phyloP scores from a whole-genome alignment of 1,284 basidiomycete species.

The Gomphus bonarii region DNA sequence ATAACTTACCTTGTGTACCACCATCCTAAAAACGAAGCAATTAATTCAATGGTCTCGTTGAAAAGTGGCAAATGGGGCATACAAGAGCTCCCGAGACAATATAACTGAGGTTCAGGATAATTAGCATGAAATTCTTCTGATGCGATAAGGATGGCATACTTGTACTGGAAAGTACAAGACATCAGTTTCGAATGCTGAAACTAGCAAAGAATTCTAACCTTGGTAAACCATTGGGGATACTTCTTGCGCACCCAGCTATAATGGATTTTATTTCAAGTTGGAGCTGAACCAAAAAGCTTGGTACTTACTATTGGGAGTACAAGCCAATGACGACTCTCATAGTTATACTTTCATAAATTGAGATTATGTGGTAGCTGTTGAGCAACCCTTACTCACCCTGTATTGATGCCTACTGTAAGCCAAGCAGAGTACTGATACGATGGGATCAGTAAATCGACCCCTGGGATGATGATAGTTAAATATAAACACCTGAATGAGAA shows the following conservation, averaged over 20 bases:
- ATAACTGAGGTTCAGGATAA: background rate
- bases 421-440: background rate
- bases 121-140: background rate
- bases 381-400: background rate
- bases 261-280: background rate
- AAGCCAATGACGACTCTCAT: background rate
- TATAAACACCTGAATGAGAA: background rate
- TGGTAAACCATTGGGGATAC: conserved; percentile 1
- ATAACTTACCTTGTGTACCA: background rate
- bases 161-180: background rate
- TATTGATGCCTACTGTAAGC: conserved; percentile 1
- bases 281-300: background rate
- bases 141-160: background rate
- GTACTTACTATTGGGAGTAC: background rate
- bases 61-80: background rate
- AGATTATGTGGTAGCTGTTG: background rate
- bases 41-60: background rate
- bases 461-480: background rate
- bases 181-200: background rate
- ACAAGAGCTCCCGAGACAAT: conserved; percentile 2
- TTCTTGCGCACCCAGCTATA: background rate
- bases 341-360: background rate
- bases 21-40: background rate
- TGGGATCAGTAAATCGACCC: background rate
- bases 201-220: background rate